Base-by-base conservation (phyloP, 2,329 filamentous ascomycete species). In the Beauveria medogensis region DNA sequence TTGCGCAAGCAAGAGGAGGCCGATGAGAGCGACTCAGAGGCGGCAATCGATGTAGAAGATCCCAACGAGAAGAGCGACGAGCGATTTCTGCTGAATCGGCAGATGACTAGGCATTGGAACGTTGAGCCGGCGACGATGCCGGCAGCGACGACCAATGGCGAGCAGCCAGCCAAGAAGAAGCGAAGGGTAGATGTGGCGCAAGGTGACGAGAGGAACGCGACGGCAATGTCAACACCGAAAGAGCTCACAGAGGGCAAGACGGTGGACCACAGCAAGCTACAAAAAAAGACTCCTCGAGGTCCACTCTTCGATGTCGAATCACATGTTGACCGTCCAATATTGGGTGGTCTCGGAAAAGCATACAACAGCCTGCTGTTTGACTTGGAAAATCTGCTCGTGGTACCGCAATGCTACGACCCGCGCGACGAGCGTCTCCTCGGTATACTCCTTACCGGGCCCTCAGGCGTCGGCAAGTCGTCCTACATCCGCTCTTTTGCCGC, bases 381-480 rank as follows among this genome's bases (percentile, higher is more conserved):
- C 18, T 63, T 62, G 0, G 54, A 62, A 1, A 51, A 34, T 5
- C 18, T 66, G 0, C 55, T 74, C 16, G 67, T 66, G 56, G 55
- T 55, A 14, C 65, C 68, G 2, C 65, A 68, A 8, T 22, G 65
- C 9, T 68, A 66, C 48, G 60, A 63, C 9, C 22, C 50, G 14
- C 62, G 62, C 4, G 46, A 54, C 6, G 61, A 65, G n/a, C 64
- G 59, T 20, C 58, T 63, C 0, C 62, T 68, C 0, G 90, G 90
- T 55, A 84, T 94, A 18, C 73, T 94, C 3, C 75, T 95, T 2
- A 89, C 92, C 66, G 91, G 91, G 0, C 91, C 91, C 0, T 84
- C 88, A 1, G 90, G 90, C 20, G 91, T 89, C 64, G 91, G 91
- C 64, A 94, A 95, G 72, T 91, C 86, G 0, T 86, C 90, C 71